Base-by-base conservation (phyloP, 805 yeast species). In the Wickerhamiella nectarea region DNA sequence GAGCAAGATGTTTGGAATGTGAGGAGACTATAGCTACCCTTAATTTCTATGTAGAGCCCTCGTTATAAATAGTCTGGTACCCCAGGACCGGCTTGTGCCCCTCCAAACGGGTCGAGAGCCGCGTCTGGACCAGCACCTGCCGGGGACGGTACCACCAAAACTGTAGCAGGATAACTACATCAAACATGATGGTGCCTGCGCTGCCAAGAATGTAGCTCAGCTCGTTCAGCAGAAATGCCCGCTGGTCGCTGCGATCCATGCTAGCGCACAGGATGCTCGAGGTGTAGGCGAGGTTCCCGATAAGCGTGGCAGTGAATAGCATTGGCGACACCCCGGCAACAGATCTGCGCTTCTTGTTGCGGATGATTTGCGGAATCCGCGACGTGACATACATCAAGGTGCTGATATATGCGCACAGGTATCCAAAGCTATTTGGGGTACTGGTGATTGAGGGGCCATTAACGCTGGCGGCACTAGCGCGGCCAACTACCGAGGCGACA, bases 311-410 rank as follows among this genome's bases (percentile, higher is more conserved):
- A 9, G 74, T 74, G 59, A 87, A 87, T 19, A 86, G 66, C 36
- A 81, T 60, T 18, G 93, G 84, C 1, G 95, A 81, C 2, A 86
- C 67, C 2, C 95, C 96, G 26, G 80, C 78, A 0, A 93, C 91
- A 1, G 95, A 82, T 57, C 82, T 81, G 33, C 95, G 68, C 42
- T 65, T 53, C 57, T 74, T 78, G 61, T 87, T 87, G 58, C 81
- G 85, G 56, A 71, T 64, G 41, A 87, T 65, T 57, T 87, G 97
- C 1, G 97, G 97, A 38, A 85, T 59, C 48, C 97, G 69, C 2
- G 95, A 81, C 9, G 76, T 65, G 36, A 85, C 70, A 56, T 89
- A 87, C 43, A 83, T 75, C 4, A 62, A 52, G 0, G 94, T 82
- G 49, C 94, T 84, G 2, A 70, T 52, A 93, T 95, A 87, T 0